phyloP scores from a whole-genome alignment of 805 yeast genomes.

The Zygoascus ofunaensis region DNA sequence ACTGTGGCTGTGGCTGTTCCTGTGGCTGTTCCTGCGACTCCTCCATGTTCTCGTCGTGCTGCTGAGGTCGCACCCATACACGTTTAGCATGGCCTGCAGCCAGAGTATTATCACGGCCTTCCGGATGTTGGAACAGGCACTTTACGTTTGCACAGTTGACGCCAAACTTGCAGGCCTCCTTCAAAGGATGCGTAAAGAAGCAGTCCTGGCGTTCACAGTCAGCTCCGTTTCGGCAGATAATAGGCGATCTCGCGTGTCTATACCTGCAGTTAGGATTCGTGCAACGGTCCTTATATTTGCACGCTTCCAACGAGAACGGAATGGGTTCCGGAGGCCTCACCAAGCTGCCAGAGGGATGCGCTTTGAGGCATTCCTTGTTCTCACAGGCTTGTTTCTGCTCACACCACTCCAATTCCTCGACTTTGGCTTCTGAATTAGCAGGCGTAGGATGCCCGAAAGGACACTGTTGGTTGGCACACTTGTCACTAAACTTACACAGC shows the following conservation, averaged over 20 bases:
- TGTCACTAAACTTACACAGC: slow-evolving; percentile 68
- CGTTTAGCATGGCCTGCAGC: slow-evolving; percentile 16
- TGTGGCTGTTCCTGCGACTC: slow-evolving; percentile 11
- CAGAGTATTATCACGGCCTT: slow-evolving; percentile 41
- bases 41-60: neutral
- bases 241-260: slow-evolving; percentile 71
- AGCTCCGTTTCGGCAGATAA: slow-evolving; percentile 75
- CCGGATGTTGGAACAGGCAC: slow-evolving; percentile 75
- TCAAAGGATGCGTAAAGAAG: slow-evolving; percentile 70
- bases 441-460: slow-evolving; percentile 92
- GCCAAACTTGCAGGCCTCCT: slow-evolving; percentile 74
- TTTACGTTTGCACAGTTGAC: slow-evolving; percentile 58
- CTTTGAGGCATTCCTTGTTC: slow-evolving; percentile 54
- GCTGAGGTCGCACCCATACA: slow-evolving; percentile 10
- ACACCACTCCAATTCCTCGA: slow-evolving; percentile 65
- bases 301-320: slow-evolving; percentile 56
- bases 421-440: slow-evolving; percentile 64
- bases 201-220: slow-evolving; percentile 75
- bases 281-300: slow-evolving; percentile 71
- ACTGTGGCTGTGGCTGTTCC: neutral
- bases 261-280: slow-evolving; percentile 70
- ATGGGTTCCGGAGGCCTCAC: slow-evolving; percentile 24
- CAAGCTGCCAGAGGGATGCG: slow-evolving; percentile 73
- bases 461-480: slow-evolving; percentile 71
- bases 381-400: slow-evolving; percentile 55